A percentile compares a stretch with the other conserved stretches of the same genome.
Conservation (phyloP, 1,284 basidiomycete genomes). For the Cryptococcus sp. region DNA sequence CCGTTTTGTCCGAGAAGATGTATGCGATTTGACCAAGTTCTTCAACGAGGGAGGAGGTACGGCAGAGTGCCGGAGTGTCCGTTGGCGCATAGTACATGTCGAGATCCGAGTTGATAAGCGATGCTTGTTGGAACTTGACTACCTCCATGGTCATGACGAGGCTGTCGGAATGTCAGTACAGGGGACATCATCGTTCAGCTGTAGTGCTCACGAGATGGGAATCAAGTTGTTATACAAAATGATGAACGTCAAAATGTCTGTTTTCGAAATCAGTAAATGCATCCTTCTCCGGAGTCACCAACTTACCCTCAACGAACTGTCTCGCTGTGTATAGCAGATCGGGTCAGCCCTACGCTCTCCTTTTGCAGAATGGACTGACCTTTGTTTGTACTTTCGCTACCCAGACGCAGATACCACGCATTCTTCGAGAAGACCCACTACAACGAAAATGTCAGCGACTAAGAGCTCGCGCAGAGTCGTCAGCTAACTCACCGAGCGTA, state of each 20-base stretch:
- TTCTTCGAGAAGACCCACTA: conserved; percentile 78
- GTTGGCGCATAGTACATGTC: conserved; percentile 95
- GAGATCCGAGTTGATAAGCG: conserved; percentile 93
- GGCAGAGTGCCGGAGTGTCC: conserved; percentile 93
- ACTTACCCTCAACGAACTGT: conserved; percentile 76
- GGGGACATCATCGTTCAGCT: neutral
- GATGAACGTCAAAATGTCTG: conserved; percentile 96
- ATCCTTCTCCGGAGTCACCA: neutral
- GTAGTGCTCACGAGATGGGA: conserved; percentile 75
- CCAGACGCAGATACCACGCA: conserved; percentile 75
- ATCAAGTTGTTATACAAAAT: conserved; percentile 99
- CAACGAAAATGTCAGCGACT: neutral
- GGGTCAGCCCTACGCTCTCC: neutral
- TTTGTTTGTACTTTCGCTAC: conserved; percentile 49
- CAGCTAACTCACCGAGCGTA: conserved; percentile 61
- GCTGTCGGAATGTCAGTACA: conserved; percentile 25
- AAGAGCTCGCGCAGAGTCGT: neutral
- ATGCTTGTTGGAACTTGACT: conserved; percentile 97
- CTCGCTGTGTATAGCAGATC: conserved; percentile 58
- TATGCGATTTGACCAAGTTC: conserved; percentile 95
- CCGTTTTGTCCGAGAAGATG: conserved; percentile 98
- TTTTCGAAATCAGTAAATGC: conserved; percentile 6
- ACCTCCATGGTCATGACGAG: conserved; percentile 99
- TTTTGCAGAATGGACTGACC: conserved; percentile 29
- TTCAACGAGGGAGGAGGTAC: conserved; percentile 95